Evolutionary conservation across 441 rosid species (phyloP).

Genomic region (Adansonia madagascariensis): DNA sequence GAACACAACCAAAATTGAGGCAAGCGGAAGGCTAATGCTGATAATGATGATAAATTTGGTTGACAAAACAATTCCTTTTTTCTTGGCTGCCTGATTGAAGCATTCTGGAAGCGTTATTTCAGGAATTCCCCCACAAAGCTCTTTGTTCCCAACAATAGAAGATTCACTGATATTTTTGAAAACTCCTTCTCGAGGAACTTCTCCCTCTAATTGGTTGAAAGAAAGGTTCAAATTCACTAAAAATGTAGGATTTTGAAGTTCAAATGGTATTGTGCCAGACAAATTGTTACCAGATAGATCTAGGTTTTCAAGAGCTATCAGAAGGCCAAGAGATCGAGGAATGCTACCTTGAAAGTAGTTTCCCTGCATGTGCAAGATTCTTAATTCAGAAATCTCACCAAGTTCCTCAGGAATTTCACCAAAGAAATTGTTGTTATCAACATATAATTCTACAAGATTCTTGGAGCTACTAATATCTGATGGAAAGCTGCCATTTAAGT

Average conservation of each 20-base stretch:
- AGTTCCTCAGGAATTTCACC: conserved; percentile 28
- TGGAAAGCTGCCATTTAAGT: conserved; percentile 1
- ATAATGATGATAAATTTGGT: neutral
- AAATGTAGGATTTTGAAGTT: conserved; percentile 22
- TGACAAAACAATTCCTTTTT: neutral
- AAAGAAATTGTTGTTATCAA: conserved; percentile 18
- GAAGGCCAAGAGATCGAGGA: conserved; percentile 14
- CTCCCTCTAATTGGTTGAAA: conserved; percentile 33
- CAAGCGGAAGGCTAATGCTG: neutral
- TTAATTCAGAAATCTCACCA: conserved; percentile 8
- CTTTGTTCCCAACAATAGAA: conserved; percentile 30
- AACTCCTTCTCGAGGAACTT: conserved; percentile 32
- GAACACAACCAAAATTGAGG: neutral
- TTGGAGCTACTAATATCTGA: neutral
- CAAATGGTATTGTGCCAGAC: conserved; percentile 25
- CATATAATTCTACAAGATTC: neutral
- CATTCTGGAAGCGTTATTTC: conserved; percentile 29
- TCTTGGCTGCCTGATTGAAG: neutral
- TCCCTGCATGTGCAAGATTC: neutral
- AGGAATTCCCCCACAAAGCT: conserved; percentile 37
- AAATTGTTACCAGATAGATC: conserved; percentile 33
- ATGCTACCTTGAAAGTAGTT: conserved; percentile 29
- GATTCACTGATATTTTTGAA: conserved; percentile 25
- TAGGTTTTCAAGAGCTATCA: conserved; percentile 16
- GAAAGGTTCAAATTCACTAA: conserved; percentile 30